Percentiles rank a stretch among this genome's conserved stretches.
Evolutionary conservation across 345 rosid species (phyloP).

Genomic region (Clausena lansium): DNA sequence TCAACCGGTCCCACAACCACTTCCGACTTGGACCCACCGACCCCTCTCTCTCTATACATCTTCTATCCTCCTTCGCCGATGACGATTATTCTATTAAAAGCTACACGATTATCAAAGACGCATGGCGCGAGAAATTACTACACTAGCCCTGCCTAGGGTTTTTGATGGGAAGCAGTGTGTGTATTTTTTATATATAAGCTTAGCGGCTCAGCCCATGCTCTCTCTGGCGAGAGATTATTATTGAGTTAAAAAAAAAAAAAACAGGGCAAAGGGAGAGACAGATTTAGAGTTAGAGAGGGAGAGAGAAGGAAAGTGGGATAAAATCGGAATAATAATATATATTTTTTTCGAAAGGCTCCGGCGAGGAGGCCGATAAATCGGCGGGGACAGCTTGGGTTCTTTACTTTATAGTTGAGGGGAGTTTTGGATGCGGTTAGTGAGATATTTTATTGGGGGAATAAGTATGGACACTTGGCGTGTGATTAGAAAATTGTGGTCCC

Average conservation of each 20-base stretch:
- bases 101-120: slow-evolving; percentile 13
- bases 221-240: slow-evolving; percentile 3
- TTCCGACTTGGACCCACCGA: slow-evolving; percentile 63
- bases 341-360: slow-evolving; percentile 5
- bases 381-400: slow-evolving; percentile 15
- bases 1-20: slow-evolving; percentile 40
- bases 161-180: not conserved
- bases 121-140: slow-evolving; percentile 19
- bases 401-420: slow-evolving; percentile 2
- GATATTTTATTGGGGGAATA: not conserved
- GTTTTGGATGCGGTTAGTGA: not conserved
- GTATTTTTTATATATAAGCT: not conserved
- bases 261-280: not conserved
- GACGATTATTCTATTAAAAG: not conserved
- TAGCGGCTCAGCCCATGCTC: slow-evolving; percentile 1
- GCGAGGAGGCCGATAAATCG: slow-evolving; percentile 28
- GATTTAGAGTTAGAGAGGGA: not conserved
- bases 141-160: slow-evolving; percentile 23
- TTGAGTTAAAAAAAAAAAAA: slow-evolving; percentile 5
- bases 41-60: slow-evolving; percentile 57
- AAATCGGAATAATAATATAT: not conserved
- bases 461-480: not conserved
- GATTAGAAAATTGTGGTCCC: not conserved
- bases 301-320: not conserved
- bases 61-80: slow-evolving; percentile 13